Percentiles rank a stretch among this genome's conserved stretches.
phyloP scores from a whole-genome alignment of 108 stramenopile genomes.

The Cyclotella atomus region DNA sequence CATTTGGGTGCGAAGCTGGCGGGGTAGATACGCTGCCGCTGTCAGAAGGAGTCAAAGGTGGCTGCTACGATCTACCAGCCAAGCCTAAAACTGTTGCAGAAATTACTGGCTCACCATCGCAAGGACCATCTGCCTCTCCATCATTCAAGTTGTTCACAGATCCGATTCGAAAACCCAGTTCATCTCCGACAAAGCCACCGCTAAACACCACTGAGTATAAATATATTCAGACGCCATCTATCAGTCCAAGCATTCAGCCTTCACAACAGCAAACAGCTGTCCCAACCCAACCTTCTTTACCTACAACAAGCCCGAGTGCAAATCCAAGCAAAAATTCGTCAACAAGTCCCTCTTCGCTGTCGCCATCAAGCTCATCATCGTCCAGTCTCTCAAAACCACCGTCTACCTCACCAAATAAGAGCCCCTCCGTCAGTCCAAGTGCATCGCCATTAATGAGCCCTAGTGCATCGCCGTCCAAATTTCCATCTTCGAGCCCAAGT shows the following conservation, averaged over 20 bases:
- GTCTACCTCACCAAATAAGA: neutral
- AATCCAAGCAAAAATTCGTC: too few species aligned
- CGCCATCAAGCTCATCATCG: neutral
- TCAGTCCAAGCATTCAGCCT: neutral
- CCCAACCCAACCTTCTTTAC: too few species aligned
- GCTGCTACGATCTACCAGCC: neutral
- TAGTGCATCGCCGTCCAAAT: neutral
- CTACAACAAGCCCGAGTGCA: too few species aligned
- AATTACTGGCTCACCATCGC: constrained; percentile 1
- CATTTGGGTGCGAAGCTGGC: constrained; percentile 13
- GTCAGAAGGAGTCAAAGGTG: constrained; percentile 5
- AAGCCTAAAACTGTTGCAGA: neutral
- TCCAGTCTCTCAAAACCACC: neutral
- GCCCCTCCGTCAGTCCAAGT: neutral
- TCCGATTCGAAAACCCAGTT: neutral
- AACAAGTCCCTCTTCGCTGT: too few species aligned
- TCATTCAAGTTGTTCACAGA: neutral
- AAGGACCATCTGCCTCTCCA: constrained; percentile 7
- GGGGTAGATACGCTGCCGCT: neutral
- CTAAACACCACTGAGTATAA: neutral
- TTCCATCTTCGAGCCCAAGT: neutral
- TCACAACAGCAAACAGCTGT: neutral
- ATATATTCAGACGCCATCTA: neutral
- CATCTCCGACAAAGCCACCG: neutral
- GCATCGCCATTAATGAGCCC: neutral